Percentiles rank a stretch among this genome's conserved stretches.
These are phyloP conservation scores for Sporisorium scitamineum DNA, from an alignment of 1,284 basidiomycete species.

Conservation along the genomic window DNA sequence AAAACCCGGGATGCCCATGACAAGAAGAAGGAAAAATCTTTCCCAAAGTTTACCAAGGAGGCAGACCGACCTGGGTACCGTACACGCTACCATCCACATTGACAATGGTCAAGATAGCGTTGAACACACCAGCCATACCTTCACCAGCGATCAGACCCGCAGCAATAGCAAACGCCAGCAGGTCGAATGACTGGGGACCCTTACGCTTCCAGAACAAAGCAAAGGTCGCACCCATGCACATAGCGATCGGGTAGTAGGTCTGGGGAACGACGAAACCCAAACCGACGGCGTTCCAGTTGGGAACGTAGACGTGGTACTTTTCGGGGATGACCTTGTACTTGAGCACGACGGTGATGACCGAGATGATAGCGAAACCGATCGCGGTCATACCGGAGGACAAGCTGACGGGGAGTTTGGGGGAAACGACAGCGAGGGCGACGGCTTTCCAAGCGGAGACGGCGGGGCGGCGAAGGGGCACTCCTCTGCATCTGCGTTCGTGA, in stretches of 20 bases:
- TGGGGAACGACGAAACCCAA: conserved; percentile 74
- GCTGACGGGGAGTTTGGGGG: conserved; percentile 54
- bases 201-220: conserved; percentile 73
- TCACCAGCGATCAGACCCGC: conserved; percentile 78
- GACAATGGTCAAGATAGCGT: conserved; percentile 71
- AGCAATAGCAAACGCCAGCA: conserved; percentile 77
- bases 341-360: conserved; percentile 73
- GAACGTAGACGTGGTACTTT: conserved; percentile 74
- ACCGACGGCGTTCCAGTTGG: conserved; percentile 78
- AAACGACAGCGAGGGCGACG: conserved; percentile 74
- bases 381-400: conserved; percentile 74
- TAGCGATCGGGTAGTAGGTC: conserved; percentile 62
- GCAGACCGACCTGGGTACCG: conserved; percentile 50
- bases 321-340: conserved; percentile 75
- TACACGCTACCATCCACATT: conserved; percentile 41
- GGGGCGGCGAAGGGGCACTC: conserved; percentile 75
- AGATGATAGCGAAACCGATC: conserved; percentile 73
- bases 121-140: conserved; percentile 78
- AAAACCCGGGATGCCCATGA: conserved; percentile 30
- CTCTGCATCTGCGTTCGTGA: conserved; percentile 70
- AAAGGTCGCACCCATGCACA: conserved; percentile 65
- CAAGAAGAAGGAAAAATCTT: not conserved
- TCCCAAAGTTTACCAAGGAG: conserved; percentile 44
- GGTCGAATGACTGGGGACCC: conserved; percentile 69
- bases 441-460: conserved; percentile 77